Base-by-base conservation (phyloP, 2,329 filamentous ascomycete species). In the Aspergillus clavatus region DNA sequence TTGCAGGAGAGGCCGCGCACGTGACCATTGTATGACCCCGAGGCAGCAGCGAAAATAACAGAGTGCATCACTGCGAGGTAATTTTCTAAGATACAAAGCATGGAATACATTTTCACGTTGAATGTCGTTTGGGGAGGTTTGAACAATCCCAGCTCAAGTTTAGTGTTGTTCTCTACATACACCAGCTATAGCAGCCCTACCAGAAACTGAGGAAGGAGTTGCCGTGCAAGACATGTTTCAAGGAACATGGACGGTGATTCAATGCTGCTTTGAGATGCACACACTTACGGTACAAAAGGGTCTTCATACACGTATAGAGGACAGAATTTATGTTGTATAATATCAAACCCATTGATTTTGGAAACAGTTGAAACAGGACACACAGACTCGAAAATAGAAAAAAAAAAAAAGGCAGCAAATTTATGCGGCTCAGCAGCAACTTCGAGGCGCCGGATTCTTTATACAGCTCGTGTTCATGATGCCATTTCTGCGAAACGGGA, bases 381-480 rank as follows among this genome's bases (percentile, higher is more conserved):
- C 53, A 61, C 51, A 55, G 51, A 56, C 48, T 46, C 44, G 43
- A 50, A 40, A 35, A 35, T 35, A 41, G 48, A 45, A 56, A 51
- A 46, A 42, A 41, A 47, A 45, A 56, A 51, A 46, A 42, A 50
- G 43, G 43, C 45, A 18, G 47, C 41, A 48, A 56, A 49, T 37
- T 46, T 47, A 52, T 43, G 50, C 36, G 43, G 52, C 47, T 50
- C 51, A 47, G 45, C 44, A 51, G 47, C 47, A 45, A 50, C 45
- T 43, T 43, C 46, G 52, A 53, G 42, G 44, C 50, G 46, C 54
- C 54, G 54, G 46, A 49, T 51, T 57, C 51, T 65, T 65, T 66
- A 61, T 65, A 66, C 62, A 66, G 51, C 55, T 58, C 58, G 57
- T 63, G 61, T 58, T 57, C 57, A 62, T 60, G 51, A 54, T 56